Evolutionary conservation across 1,284 basidiomycete genomes (phyloP).

Genomic region (Heterobasidion annosum): DNA sequence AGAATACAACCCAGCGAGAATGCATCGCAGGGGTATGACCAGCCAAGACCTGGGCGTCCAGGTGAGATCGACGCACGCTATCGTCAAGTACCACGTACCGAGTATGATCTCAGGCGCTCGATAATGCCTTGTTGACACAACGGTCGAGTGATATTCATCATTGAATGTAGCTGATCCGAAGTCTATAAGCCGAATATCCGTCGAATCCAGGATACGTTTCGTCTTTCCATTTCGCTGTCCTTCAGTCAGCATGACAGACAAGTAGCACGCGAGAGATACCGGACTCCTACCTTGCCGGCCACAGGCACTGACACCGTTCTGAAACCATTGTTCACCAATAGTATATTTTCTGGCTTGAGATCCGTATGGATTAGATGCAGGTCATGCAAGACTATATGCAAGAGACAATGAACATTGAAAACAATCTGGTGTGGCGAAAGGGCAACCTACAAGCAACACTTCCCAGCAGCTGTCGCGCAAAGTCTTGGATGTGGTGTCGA

Average conservation of each 20-base stretch:
- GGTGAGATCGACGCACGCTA: constrained; percentile 4
- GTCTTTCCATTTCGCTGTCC: constrained; percentile 50
- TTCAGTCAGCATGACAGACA: neutral
- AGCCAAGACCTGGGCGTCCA: constrained; percentile 71
- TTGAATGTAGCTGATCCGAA: constrained; percentile 99
- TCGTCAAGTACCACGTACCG: constrained; percentile 40
- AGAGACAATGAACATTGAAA: neutral
- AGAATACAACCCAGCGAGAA: constrained; percentile 99
- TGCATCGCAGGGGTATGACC: constrained; percentile 98
- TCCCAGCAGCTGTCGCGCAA: constrained; percentile 86
- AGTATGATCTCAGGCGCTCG: constrained; percentile 99
- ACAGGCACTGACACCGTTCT: constrained; percentile 46
- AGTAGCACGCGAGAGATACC: constrained; percentile 5
- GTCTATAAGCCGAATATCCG: constrained; percentile 95
- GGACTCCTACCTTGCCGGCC: constrained; percentile 43
- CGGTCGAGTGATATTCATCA: constrained; percentile 96
- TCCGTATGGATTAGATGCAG: constrained; percentile 95
- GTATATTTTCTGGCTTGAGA: constrained; percentile 97
- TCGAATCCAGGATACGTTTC: constrained; percentile 76
- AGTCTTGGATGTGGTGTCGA: constrained; percentile 91
- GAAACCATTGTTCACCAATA: constrained; percentile 85
- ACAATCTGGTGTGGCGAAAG: neutral
- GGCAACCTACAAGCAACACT: constrained; percentile 84
- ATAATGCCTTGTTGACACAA: constrained; percentile 97
- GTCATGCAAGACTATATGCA: constrained; percentile 74